Base-by-base conservation (phyloP, 2,329 filamentous ascomycete genomes). In the Aspergillus oerlinghausenensis region DNA sequence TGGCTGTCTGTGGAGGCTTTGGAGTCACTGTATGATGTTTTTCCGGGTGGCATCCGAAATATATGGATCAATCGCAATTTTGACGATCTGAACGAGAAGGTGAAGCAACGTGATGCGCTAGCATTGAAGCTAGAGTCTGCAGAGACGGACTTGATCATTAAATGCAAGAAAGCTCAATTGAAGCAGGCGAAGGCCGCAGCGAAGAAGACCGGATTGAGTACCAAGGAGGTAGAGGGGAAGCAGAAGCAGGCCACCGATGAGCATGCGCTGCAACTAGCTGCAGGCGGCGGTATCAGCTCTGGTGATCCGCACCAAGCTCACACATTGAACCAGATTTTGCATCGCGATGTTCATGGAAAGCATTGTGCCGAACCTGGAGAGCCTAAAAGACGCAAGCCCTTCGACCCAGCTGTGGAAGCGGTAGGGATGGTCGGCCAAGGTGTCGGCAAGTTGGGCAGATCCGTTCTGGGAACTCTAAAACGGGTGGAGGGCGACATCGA, bases 11-110 rank as follows among this genome's bases (percentile, higher is more conserved):
- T 90, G 50, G 87, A 96, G 48, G 90, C 90, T 0, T 81, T 99
- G 4, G 83, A 86, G 56, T 88, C 88, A 0, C 80, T 99, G 0
- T 99, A 95, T 67, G 94, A 99, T 70, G 92, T 97, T 1, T 97
- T 97, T 65, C 94, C 94, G 0, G 94, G 94, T 21, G 94, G 94
- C 29, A 88, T 99, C 68, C 85, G 90, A 58, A 97, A 97, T 64
- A 89, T 99, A 49, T 99, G 93, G 92, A 87, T 99, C 65, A 99
- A 97, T 58, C 85, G 93, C 59, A 90, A 99, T 69, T 88, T 91
- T 63, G 90, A 92, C 47, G 82, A 87, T 8, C 82, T 99, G 10
- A 82, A 90, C 49, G 88, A 92, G 59, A 97, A 97, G 70, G 88
- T 97, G 49, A 83, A 89, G 50, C 78, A 85, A 61, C 84, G 94